Evolutionary conservation across 352 stramenopile species (phyloP), one percentile per base, ranked within the genome.

Genomic region (Globisporangium carolinianum): DNA sequence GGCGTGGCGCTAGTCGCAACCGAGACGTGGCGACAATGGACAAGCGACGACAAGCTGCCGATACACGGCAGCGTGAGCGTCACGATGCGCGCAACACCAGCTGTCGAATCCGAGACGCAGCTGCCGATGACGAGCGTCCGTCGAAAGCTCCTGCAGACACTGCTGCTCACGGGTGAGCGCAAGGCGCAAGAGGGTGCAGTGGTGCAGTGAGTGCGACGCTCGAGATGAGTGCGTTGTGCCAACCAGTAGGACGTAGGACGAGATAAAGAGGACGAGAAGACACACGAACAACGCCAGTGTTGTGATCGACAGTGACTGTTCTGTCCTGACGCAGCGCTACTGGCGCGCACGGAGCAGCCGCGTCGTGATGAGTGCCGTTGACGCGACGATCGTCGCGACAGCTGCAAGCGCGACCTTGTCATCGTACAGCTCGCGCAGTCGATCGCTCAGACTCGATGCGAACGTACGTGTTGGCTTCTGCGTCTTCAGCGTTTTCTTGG

Each of bases 1-100:
- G 71, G 62, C 54, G 69, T 81, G 32, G 66, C 53, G 3, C 15
- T 56, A 1, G 69, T 84, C 3, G 64, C 73, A 15, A 55, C 56
- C 8, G 75, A 86, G n/a, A 60, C 80, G 10, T 89, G 79, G 79
- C 83, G 73, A 55, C 55, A 52, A 6, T 89, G 79, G 76, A 75
- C 57, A 1, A 64, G 49, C 3, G 79, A 89, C n/a, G 73, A 85
- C 8, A 86, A 80, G 49, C 47, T 87, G 17, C 76, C 76, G 17
- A 8, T 51, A 14, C 56, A 69, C n/a, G 79, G 76, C 1, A 59
- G 68, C 2, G 4, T 87, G 36, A 78, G 73, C 53, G 83, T 73
- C 45, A 71, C 71, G 1, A 78, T 87, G 71, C 69, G 68, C 5
- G 61, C 72, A 15, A 57, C 65, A 4, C 62, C 79, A 4, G 63